A percentile compares a stretch with the other conserved stretches of the same genome.
Conservation (phyloP, 2,329 filamentous ascomycete genomes). For the Colletotrichum agaves region DNA sequence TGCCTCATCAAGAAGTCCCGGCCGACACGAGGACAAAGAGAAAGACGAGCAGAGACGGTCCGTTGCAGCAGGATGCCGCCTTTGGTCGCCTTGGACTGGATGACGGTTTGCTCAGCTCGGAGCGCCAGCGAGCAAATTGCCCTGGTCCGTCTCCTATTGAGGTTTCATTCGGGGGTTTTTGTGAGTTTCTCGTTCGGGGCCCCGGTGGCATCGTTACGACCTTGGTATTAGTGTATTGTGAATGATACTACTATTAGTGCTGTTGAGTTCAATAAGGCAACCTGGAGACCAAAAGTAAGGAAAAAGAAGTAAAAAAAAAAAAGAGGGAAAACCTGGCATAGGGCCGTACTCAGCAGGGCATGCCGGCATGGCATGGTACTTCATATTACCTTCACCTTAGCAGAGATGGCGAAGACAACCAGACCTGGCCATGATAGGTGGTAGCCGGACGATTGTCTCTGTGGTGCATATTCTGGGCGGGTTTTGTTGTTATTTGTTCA, state of each 20-base stretch:
- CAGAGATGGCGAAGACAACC: not conserved
- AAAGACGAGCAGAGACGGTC: not conserved
- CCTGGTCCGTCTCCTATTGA: not conserved
- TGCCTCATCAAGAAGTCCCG: conserved; percentile 5
- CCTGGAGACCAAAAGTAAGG: not conserved
- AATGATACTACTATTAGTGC: not conserved
- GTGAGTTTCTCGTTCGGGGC: no score
- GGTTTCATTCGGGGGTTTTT: no score
- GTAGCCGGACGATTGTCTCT: not conserved
- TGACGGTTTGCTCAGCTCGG: no score
- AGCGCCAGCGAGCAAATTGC: no score
- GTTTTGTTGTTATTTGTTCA: not conserved
- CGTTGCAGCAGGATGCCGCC: conserved; percentile 12
- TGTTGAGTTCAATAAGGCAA: not conserved
- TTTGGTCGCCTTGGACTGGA: not conserved
- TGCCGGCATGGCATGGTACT: no score
- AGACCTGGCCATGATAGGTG: not conserved
- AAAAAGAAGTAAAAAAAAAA: conserved; percentile 13
- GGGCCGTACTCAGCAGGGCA: not conserved
- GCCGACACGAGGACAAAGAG: conserved; percentile 7
- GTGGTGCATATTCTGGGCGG: not conserved
- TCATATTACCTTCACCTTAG: no score
- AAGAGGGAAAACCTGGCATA: conserved; percentile 3
- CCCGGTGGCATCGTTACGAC: not conserved
- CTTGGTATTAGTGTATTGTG: not conserved